Percentiles rank a stretch among this genome's conserved stretches.
Conservation (phyloP, 208 protist genomes). For the Trichomonas vaginalis region DNA sequence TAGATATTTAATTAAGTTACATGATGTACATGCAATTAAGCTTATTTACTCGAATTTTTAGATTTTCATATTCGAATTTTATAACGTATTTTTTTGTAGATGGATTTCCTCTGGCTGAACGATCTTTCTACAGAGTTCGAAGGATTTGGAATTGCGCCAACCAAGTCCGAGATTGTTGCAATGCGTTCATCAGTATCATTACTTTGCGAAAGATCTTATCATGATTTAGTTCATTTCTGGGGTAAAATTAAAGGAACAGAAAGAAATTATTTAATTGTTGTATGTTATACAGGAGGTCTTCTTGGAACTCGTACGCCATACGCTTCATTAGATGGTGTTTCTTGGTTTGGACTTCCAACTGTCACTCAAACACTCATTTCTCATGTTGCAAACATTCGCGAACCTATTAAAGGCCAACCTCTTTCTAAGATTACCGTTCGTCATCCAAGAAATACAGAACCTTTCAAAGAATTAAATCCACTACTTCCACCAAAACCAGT, state of each 20-base stretch:
- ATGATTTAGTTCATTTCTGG: not conserved
- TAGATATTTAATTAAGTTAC: too few species aligned
- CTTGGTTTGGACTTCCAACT: not conserved
- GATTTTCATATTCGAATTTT: too few species aligned
- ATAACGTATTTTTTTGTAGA: not conserved
- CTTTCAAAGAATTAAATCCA: not conserved
- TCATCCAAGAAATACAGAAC: not conserved
- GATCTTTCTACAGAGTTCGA: not conserved
- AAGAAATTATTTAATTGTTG: not conserved
- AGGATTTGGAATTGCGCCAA: not conserved
- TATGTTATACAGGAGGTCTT: not conserved
- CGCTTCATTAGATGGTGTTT: not conserved
- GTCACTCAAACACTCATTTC: not conserved
- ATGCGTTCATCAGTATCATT: not conserved
- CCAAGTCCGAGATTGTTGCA: not conserved
- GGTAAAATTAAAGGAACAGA: not conserved
- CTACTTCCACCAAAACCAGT: not conserved
- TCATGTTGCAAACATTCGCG: not conserved
- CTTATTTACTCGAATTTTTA: too few species aligned
- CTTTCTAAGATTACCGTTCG: not conserved
- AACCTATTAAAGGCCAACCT: not conserved
- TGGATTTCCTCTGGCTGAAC: not conserved
- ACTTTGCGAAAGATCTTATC: not conserved
- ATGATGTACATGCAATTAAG: too few species aligned
- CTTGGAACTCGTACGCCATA: not conserved